Evolutionary conservation across 192 early-diverging fungal genomes (phyloP).

Genomic region (Mortierella claussenii): DNA sequence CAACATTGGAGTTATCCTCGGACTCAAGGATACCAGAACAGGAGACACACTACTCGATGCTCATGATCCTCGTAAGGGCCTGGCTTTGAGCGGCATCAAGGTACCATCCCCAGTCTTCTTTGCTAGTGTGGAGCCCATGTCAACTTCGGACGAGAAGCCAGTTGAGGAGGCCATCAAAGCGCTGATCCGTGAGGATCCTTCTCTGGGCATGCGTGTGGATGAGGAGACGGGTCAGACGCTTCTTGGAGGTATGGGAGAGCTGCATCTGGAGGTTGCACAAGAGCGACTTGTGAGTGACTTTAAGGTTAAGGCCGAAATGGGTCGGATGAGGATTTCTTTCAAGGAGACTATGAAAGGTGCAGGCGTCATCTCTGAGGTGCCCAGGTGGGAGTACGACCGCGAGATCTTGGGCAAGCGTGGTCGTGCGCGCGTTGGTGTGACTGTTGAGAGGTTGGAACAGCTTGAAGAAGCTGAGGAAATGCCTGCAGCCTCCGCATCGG

Average conservation of each 20-base stretch:
- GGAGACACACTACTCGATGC: constrained; percentile 84
- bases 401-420: constrained; percentile 77
- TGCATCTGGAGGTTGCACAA: constrained; percentile 91
- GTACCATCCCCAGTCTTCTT: constrained; percentile 93
- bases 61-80: constrained; percentile 57
- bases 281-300: constrained; percentile 86
- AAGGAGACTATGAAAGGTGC: constrained; percentile 74
- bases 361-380: constrained; percentile 39
- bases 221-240: constrained; percentile 90
- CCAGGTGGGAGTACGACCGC: constrained; percentile 67
- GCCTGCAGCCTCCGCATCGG: background rate
- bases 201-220: constrained; percentile 75
- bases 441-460: constrained; percentile 58
- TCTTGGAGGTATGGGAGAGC: constrained; percentile 93
- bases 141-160: constrained; percentile 79
- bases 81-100: constrained; percentile 78
- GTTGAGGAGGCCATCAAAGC: constrained; percentile 78
- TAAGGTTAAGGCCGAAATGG: constrained; percentile 82
- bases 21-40: constrained; percentile 84
- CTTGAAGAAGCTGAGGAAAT: constrained; percentile 44
- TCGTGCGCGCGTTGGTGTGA: constrained; percentile 66
- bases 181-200: constrained; percentile 89
- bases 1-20: constrained; percentile 88
- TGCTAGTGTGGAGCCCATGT: constrained; percentile 77
- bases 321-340: constrained; percentile 87